A percentile compares a stretch with the other conserved stretches of the same genome.
phyloP scores from a whole-genome alignment of 768 basidiomycete genomes.

The Gymnopilus junonius region DNA sequence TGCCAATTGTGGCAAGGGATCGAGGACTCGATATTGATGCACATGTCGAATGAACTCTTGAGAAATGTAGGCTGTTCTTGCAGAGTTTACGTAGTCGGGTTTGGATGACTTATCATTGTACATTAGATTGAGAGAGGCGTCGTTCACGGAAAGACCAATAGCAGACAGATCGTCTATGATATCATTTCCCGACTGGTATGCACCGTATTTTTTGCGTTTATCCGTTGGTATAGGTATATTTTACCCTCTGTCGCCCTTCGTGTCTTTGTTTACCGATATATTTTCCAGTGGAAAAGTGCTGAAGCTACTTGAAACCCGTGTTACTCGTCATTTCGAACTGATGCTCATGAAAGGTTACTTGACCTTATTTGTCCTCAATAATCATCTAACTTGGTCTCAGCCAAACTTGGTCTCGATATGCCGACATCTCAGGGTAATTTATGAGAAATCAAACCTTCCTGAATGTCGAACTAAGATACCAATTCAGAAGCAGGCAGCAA shows the following conservation, averaged over 20 bases:
- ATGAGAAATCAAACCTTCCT: not conserved
- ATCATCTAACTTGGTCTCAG: not conserved
- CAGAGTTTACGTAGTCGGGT: not conserved
- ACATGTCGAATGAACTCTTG: slow-evolving; percentile 13
- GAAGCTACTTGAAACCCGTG: not conserved
- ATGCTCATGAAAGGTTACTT: slow-evolving; percentile 4
- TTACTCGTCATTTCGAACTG: slow-evolving; percentile 10
- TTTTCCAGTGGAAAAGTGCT: not conserved
- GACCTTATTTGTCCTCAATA: not conserved
- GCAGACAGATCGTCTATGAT: not conserved
- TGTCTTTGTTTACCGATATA: too few species aligned
- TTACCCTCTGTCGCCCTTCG: not conserved
- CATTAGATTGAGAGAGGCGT: slow-evolving; percentile 3
- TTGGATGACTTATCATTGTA: not conserved
- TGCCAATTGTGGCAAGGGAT: slow-evolving; percentile 11
- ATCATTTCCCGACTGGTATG: not conserved
- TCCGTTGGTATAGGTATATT: slow-evolving; percentile 8
- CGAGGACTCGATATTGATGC: slow-evolving; percentile 13
- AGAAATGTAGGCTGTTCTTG: slow-evolving; percentile 2
- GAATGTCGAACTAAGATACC: too few species aligned
- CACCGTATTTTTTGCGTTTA: not conserved
- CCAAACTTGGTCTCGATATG: slow-evolving; percentile 6
- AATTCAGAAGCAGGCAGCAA: slow-evolving; percentile 26
- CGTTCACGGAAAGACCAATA: not conserved
- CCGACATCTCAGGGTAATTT: slow-evolving; percentile 7